Evolutionary conservation across 164 flowering plant species (phyloP).

Genomic region (Sedum album): DNA sequence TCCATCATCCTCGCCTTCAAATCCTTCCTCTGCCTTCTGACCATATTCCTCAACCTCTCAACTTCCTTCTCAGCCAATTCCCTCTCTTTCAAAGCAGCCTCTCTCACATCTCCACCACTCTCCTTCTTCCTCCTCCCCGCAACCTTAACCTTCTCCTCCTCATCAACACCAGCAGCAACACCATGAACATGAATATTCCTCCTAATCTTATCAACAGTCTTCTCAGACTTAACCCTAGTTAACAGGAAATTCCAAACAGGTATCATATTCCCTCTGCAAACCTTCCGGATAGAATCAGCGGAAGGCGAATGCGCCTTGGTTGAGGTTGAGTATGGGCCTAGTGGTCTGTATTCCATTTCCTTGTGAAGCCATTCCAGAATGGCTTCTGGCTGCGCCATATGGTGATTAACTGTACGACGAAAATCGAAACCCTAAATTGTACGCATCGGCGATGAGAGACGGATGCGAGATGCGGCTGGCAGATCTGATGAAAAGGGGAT

Average conservation of each 20-base stretch:
- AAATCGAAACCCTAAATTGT: slow-evolving; percentile 8
- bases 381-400: slow-evolving; percentile 62
- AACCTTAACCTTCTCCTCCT: slow-evolving; percentile 17
- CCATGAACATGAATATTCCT: slow-evolving; percentile 88
- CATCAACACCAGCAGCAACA: slow-evolving; percentile 14
- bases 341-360: slow-evolving; percentile 92
- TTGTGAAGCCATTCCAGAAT: slow-evolving; percentile 89
- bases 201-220: slow-evolving; percentile 74
- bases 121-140: slow-evolving; percentile 29
- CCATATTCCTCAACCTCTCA: slow-evolving; percentile 66
- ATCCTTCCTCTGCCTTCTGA: slow-evolving; percentile 84
- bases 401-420: not conserved
- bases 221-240: slow-evolving; percentile 83
- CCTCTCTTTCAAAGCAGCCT: slow-evolving; percentile 69
- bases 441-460: not conserved
- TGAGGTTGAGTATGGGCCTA: slow-evolving; percentile 40
- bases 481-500: not conserved
- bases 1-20: slow-evolving; percentile 79
- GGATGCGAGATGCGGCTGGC: not conserved
- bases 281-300: slow-evolving; percentile 56
- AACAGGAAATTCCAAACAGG: slow-evolving; percentile 77
- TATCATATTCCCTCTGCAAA: slow-evolving; percentile 91
- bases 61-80: slow-evolving; percentile 85
- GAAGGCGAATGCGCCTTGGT: slow-evolving; percentile 31
- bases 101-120: slow-evolving; percentile 55